A percentile compares a stretch with the other conserved stretches of the same genome.
phyloP scores from a whole-genome alignment of 164 flowering plant species.

The Litsea cubeba region DNA sequence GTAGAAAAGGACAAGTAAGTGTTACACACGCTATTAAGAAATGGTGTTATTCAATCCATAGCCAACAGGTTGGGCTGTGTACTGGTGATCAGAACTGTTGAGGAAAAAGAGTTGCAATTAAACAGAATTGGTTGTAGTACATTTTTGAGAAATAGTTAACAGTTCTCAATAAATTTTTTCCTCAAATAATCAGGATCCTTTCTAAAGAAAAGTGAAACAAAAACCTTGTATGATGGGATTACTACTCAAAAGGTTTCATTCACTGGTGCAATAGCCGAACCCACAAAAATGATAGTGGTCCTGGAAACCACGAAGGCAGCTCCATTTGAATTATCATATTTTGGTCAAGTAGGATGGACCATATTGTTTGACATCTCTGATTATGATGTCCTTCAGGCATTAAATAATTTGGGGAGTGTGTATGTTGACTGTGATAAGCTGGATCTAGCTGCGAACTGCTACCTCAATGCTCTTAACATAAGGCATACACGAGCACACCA shows the following conservation, averaged over 20 bases:
- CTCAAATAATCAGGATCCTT: too few relatives aligned
- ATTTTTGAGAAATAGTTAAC: too few relatives aligned
- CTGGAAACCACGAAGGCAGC: background rate
- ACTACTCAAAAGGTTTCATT: background rate
- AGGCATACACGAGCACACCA: slow-evolving; percentile 97
- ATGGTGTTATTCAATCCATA: background rate
- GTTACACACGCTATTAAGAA: background rate
- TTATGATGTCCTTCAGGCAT: slow-evolving; percentile 51
- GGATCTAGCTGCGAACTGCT: slow-evolving; percentile 82
- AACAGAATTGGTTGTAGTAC: too few relatives aligned
- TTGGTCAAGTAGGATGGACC: background rate
- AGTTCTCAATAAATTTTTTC: too few relatives aligned
- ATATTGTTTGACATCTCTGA: slow-evolving; percentile 4
- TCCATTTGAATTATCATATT: background rate
- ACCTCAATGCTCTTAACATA: slow-evolving; percentile 73
- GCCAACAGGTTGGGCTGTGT: background rate
- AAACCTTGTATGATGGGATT: background rate
- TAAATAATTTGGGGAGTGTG: slow-evolving; percentile 87
- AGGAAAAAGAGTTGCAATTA: too few relatives aligned
- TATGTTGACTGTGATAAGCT: slow-evolving; percentile 84
- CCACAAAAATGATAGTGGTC: background rate
- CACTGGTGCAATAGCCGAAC: background rate
- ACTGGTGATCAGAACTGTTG: background rate
- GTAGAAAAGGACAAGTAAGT: slow-evolving; percentile 74
- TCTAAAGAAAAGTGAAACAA: too few relatives aligned